Percentiles rank a stretch among this genome's conserved stretches.
Evolutionary conservation across 352 stramenopile genomes (phyloP).

Genomic region (Phytopythium boreale): DNA sequence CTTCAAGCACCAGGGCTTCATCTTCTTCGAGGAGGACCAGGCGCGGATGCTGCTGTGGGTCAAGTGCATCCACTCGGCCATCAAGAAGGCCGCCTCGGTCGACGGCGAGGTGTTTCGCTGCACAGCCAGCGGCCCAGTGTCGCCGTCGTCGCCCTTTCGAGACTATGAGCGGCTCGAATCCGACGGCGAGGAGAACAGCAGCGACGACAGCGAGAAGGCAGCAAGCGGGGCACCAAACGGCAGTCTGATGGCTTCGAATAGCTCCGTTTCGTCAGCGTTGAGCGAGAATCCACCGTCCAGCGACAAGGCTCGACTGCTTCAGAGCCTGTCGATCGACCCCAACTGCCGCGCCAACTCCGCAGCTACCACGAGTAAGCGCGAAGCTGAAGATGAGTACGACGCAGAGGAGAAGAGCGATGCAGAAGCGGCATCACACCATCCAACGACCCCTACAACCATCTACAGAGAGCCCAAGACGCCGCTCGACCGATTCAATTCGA

Average conservation of each 20-base stretch:
- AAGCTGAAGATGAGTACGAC: not conserved
- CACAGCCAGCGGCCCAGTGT: not conserved
- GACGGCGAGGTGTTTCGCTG: slow-evolving; percentile 40
- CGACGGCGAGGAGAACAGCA: not conserved
- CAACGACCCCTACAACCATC: not conserved
- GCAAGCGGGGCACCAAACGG: not conserved
- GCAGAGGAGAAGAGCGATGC: not conserved
- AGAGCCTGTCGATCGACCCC: slow-evolving; percentile 2
- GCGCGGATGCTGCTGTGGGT: slow-evolving; percentile 69
- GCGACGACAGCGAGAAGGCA: not conserved
- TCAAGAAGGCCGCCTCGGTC: slow-evolving; percentile 42
- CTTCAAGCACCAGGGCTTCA: slow-evolving; percentile 56
- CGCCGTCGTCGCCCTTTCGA: not conserved
- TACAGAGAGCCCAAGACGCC: slow-evolving; percentile 13
- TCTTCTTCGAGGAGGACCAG: slow-evolving; percentile 75
- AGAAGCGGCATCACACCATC: not conserved
- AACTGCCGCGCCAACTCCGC: not conserved
- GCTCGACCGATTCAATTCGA: slow-evolving; percentile 29
- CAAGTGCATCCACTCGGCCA: slow-evolving; percentile 71
- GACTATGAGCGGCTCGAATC: slow-evolving; percentile 3
- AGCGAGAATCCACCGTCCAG: not conserved
- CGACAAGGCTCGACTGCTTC: not conserved
- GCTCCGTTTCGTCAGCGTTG: not conserved
- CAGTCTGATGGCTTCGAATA: not conserved
- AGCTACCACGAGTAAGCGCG: not conserved